Evolutionary conservation across 2,329 filamentous ascomycete genomes (phyloP), one percentile per base, ranked within the genome.

Genomic region (Ceratocystiopsis minuta): DNA sequence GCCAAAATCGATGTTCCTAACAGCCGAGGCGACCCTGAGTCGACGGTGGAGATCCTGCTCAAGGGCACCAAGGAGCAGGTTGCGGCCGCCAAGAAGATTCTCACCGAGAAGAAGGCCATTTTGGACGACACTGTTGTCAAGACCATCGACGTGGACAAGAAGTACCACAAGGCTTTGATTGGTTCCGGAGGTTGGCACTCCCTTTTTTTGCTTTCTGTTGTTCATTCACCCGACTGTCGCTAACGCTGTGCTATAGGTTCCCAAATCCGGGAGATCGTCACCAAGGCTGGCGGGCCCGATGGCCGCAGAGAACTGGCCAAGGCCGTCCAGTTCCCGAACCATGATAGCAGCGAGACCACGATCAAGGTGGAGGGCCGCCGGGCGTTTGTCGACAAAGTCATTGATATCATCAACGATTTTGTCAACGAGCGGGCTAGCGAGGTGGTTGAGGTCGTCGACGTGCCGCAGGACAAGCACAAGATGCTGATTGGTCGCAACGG

Each of bases 41-140:
- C 76, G 11, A 70, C 78, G 46, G 85, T 90, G 14, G 83, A 94
- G 53, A 88, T 98, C 54, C 78, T 77, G 57, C 74, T 98, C 60
- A 92, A 86, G 70, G 90, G 90, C 42, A 93, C 85, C 18, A 90
- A 93, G 65, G 68, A 81, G 50, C 80, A 90, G 56, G 90, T 98
- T 40, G 78, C 86, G 39, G 81, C 87, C 51, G 88, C 90, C 5
- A 90, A 90, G 72, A 90, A 90, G 64, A 64, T 90, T 39, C 70
- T 98, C 18, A 77, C 88, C 58, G 81, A 90, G 62, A 86, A 87
- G 63, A 80, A 81, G 42, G 79, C 78, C 46, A 69, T 86, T 16
- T 95, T 95, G 51, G 86, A 96, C 53, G 78, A 90, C 49, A 94
- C 84, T n/a, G 70, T 95, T 40, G 75, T 78, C 15, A 78, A 80